These are phyloP conservation scores for Nematocida minor DNA, from an alignment of 371 early-diverging fungal species.

Conservation along the genomic window DNA sequence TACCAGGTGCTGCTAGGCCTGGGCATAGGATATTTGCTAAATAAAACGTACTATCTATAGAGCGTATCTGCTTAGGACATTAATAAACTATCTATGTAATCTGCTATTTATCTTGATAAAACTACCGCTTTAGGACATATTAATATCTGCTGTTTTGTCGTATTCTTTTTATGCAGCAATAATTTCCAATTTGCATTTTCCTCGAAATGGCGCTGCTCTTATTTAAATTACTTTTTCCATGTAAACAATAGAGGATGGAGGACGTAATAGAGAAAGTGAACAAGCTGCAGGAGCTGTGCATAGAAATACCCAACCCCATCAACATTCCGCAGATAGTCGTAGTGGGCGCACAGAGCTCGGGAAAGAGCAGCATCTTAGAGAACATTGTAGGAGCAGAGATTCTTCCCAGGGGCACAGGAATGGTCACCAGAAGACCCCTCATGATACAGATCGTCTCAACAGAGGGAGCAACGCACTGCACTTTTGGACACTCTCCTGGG, in stretches of 20 bases:
- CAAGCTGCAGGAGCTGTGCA: constrained; percentile 87
- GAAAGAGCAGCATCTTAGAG: constrained; percentile 93
- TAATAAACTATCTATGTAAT: no score
- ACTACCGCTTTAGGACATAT: no score
- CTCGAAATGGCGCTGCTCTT: no score
- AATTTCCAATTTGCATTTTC: no score
- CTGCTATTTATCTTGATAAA: no score
- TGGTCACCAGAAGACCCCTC: constrained; percentile 95
- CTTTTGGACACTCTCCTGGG: constrained; percentile 30
- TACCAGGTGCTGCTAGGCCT: constrained; percentile 30
- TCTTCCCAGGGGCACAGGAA: constrained; percentile 86
- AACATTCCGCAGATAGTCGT: constrained; percentile 95
- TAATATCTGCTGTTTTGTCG: no score
- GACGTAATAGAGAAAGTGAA: constrained; percentile 66
- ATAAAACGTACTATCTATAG: no score
- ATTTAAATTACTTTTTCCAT: background rate
- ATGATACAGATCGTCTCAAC: constrained; percentile 73
- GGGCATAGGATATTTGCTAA: background rate
- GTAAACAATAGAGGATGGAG: constrained; percentile 38
- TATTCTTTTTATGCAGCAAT: no score
- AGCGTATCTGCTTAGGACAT: no score
- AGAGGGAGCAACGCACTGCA: background rate
- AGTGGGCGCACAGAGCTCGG: constrained; percentile 88
- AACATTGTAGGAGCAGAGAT: constrained; percentile 95
- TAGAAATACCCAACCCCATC: constrained; percentile 68